Conservation (phyloP, 2,329 filamentous ascomycete species). For the Aspergillus cejpii region DNA sequence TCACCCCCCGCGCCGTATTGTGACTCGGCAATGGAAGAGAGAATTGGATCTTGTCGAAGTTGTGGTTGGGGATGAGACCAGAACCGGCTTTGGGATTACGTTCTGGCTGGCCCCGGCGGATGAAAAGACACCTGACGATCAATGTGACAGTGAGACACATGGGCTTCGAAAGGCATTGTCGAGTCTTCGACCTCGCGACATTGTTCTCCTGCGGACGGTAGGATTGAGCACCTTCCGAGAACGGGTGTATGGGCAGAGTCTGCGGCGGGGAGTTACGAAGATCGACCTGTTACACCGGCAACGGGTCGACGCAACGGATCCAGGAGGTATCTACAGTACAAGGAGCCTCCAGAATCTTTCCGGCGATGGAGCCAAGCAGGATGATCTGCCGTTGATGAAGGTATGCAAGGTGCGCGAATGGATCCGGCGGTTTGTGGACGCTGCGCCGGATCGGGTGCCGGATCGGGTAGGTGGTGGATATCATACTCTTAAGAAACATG, state of each 20-base stretch:
- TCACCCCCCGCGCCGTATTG: constrained; percentile 59
- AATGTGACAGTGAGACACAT: constrained; percentile 13
- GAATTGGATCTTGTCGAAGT: constrained; percentile 65
- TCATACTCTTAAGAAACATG: constrained; percentile 9
- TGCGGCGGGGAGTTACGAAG: constrained; percentile 64
- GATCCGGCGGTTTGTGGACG: constrained; percentile 63
- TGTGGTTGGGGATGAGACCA: constrained; percentile 78
- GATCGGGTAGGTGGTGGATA: constrained; percentile 26
- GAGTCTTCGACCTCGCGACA: constrained; percentile 61
- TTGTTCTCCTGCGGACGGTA: constrained; percentile 72
- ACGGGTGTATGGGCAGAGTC: constrained; percentile 76
- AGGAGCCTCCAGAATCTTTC: constrained; percentile 39
- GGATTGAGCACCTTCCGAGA: constrained; percentile 68
- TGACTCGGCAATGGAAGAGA: constrained; percentile 50
- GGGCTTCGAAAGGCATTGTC: constrained; percentile 39
- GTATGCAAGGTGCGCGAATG: constrained; percentile 64
- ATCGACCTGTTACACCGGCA: constrained; percentile 60
- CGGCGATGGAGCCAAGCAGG: constrained; percentile 16
- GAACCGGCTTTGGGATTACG: constrained; percentile 69
- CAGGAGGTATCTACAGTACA: constrained; percentile 52
- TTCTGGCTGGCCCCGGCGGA: constrained; percentile 63
- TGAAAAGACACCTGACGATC: constrained; percentile 2
- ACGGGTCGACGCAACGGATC: constrained; percentile 47
- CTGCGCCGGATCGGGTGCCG: constrained; percentile 26
- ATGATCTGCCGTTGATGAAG: constrained; percentile 54